Conservation (phyloP, 768 basidiomycete species). For the Russula sp. region DNA sequence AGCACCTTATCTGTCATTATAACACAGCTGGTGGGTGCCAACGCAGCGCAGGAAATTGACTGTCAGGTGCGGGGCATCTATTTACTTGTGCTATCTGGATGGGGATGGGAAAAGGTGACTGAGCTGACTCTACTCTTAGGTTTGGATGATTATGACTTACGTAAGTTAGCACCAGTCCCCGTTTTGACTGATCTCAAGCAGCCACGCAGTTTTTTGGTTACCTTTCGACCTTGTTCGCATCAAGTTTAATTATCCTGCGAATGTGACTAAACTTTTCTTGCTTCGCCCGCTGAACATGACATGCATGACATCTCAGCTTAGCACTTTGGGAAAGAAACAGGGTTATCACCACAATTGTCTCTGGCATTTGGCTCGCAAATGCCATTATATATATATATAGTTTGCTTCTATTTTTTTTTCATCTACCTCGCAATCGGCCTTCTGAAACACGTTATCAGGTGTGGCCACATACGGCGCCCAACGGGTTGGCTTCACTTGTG, state of each 20-base stretch:
- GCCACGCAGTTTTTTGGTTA: not conserved
- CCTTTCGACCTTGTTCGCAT: slow-evolving; percentile 2
- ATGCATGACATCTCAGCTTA: not conserved
- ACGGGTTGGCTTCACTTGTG: not conserved
- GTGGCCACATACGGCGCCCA: not conserved
- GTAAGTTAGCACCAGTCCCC: not conserved
- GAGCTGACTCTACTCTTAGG: not conserved
- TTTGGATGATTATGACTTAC: not conserved
- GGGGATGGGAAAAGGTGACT: not conserved
- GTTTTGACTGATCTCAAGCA: not conserved
- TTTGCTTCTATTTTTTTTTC: not conserved
- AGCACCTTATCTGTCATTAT: not conserved
- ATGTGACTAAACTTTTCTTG: not conserved
- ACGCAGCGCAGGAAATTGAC: not conserved
- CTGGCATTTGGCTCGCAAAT: not conserved
- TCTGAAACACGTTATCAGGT: not conserved
- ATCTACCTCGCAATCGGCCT: no score
- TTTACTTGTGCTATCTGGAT: not conserved
- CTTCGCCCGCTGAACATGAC: not conserved
- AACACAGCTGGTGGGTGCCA: not conserved
- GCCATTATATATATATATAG: not conserved
- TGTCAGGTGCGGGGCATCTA: slow-evolving; percentile 3
- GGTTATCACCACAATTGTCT: not conserved
- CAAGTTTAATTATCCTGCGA: slow-evolving; percentile 12
- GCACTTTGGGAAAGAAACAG: slow-evolving; percentile 7